These are phyloP conservation scores for Olyra latifolia DNA, from an alignment of 176 grass and related monocot genomes.

Conservation along the genomic window DNA sequence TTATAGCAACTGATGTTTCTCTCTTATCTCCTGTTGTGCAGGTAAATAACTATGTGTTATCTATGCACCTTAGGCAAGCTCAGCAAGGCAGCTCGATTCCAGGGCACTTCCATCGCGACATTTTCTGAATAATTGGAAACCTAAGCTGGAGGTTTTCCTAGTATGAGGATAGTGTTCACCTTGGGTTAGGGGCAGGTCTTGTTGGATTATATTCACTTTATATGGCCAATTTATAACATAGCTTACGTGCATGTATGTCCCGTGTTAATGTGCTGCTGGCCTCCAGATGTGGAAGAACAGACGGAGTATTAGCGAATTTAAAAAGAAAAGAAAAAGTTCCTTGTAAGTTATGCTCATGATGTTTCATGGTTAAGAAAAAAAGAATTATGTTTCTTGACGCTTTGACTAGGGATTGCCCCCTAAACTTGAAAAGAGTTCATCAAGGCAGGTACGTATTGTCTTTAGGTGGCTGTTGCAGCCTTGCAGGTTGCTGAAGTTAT, in stretches of 20 bases:
- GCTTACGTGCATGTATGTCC: constrained; percentile 22
- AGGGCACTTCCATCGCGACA: constrained; percentile 56
- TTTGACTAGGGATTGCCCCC: not conserved
- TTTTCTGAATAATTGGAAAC: constrained; percentile 49
- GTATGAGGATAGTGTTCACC: constrained; percentile 6
- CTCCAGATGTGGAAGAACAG: not conserved
- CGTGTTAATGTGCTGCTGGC: constrained; percentile 8
- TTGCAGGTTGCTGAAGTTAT: not conserved
- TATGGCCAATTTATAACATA: constrained; percentile 30
- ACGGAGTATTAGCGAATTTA: not conserved
- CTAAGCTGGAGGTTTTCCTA: constrained; percentile 10
- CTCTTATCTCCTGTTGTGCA: not conserved
- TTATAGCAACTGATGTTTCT: constrained; percentile 1
- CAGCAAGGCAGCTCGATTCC: constrained; percentile 60
- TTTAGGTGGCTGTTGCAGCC: not conserved
- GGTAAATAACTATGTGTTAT: constrained; percentile 73
- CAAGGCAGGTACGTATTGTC: not conserved
- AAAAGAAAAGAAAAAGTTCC: not conserved
- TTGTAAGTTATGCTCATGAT: not conserved
- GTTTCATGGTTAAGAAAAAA: not conserved
- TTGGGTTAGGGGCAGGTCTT: constrained; percentile 4
- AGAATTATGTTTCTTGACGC: not conserved
- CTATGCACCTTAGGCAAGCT: constrained; percentile 69
- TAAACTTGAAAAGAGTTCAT: not conserved
- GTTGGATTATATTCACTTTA: constrained; percentile 14